Conservation (phyloP, 108 stramenopile species). For the Nitzschia sp. region DNA sequence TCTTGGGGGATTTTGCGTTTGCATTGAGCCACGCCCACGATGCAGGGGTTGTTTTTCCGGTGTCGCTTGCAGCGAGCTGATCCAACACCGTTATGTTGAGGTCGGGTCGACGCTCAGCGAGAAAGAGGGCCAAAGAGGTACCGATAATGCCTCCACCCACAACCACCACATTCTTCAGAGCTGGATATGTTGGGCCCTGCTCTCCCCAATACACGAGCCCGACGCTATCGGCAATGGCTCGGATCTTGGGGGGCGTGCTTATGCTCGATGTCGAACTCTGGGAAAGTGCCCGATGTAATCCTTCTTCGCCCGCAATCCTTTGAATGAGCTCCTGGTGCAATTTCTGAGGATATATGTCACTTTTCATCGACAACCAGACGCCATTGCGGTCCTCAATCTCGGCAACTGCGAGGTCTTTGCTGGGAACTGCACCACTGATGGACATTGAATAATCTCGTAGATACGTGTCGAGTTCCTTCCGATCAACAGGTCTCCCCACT, state of each 20-base stretch:
- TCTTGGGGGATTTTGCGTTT: conserved; percentile 53
- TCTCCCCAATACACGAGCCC: not conserved
- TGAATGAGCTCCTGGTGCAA: conserved; percentile 41
- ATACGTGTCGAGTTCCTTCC: conserved; percentile 18
- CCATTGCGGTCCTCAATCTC: conserved; percentile 69
- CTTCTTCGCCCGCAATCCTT: conserved; percentile 25
- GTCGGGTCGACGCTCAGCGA: conserved; percentile 33
- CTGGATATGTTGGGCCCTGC: not conserved
- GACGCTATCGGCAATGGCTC: not conserved
- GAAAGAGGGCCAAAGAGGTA: conserved; percentile 64
- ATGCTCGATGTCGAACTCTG: not conserved
- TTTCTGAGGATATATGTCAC: conserved; percentile 2
- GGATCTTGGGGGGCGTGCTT: not conserved
- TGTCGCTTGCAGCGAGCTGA: conserved; percentile 14
- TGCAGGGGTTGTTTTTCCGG: conserved; percentile 23
- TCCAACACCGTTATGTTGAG: conserved; percentile 48
- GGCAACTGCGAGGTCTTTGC: conserved; percentile 38
- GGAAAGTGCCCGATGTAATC: not conserved
- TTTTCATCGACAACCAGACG: conserved; percentile 12
- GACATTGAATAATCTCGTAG: conserved; percentile 56
- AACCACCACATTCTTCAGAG: conserved; percentile 48
- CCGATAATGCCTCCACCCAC: conserved; percentile 90
- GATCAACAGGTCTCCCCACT: not conserved
- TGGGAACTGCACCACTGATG: conserved; percentile 59
- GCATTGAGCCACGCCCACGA: conserved; percentile 78